Evolutionary conservation across 768 basidiomycete genomes (phyloP), one percentile per base, ranked within the genome.

Genomic region (Mycena rosella): DNA sequence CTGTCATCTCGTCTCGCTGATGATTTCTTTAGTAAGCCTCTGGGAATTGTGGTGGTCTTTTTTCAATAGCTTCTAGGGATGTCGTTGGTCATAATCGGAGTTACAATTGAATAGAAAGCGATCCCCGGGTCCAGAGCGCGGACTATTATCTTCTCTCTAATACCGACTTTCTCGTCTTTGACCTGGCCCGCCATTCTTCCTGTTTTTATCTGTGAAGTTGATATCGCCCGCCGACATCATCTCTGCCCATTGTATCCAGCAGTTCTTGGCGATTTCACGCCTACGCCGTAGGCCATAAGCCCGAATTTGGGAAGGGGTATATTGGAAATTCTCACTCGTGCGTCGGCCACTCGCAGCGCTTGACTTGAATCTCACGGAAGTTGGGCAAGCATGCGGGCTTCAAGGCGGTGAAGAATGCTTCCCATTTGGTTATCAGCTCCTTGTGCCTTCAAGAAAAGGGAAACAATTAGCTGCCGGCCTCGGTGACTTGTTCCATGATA

Each of bases 11-110:
- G 36, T 38, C 8, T 38, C 38, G 15, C 40, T 65, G 24, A 66
- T 11, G 18, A 4, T 20, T 34, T 15, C 20, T 36, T 15, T 47
- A 69, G 68, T 17, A 69, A 69, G 32, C 36, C 68, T 13, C 18
- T 69, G 17, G 68, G 51, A 13, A 61, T 69, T 27, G 58, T 14
- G 2, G 55, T 69, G 26, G 30, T 65, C 5, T 55, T 69, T 45
- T 69, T 62, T 24, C 26, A 53, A 17, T 62, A 54, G 29, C 29
- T n/a, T n/a, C 20, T 29, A 18, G 20, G 42, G 6, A n/a, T n/a
- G 17, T 14, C 38, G 3, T 40, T n/a, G n/a, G 42, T 44, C n/a
- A 44, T 44, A n/a, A n/a, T 44, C 42, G 42, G 32, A 5, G 32
- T 34, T 34, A 11, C 32, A 34, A 34, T 11, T 34, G 5, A 34